phyloP scores from a whole-genome alignment of 495 filamentous ascomycete species.

The Annulohypoxylon stygium region DNA sequence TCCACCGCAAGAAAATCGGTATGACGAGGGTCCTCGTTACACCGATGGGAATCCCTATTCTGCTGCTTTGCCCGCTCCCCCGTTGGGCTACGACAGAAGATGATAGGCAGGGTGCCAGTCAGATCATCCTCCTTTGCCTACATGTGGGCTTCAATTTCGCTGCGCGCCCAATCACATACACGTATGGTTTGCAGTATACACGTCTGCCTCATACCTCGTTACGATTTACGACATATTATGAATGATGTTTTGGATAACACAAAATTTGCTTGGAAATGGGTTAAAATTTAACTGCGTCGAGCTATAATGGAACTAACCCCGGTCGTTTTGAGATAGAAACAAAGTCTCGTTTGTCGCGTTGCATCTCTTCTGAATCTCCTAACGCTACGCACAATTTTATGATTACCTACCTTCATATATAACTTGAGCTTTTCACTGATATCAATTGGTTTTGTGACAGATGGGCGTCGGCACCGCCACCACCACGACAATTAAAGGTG shows the following conservation, averaged over 20 bases:
- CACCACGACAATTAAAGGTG: conserved; percentile 34
- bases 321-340: conserved; percentile 45
- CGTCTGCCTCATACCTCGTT: conserved; percentile 24
- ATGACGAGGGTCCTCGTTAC: conserved; percentile 62
- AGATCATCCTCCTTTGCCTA: conserved; percentile 23
- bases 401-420: conserved; percentile 19
- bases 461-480: conserved; percentile 52
- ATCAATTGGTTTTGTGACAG: conserved; percentile 51
- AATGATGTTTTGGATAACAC: conserved; percentile 33
- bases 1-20: conserved; percentile 52
- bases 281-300: conserved; percentile 26
- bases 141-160: conserved; percentile 7
- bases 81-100: conserved; percentile 57
- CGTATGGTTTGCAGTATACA: conserved; percentile 29
- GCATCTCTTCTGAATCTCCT: conserved; percentile 40
- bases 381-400: conserved; percentile 39
- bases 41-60: conserved; percentile 67
- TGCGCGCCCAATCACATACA: conserved; percentile 8
- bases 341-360: conserved; percentile 34
- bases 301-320: conserved; percentile 27
- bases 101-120: conserved; percentile 41
- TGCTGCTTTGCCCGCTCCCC: conserved; percentile 58
- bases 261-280: conserved; percentile 18
- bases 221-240: conserved; percentile 44
- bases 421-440: conserved; percentile 50